Conservation (phyloP, 192 early-diverging fungal species). For the Coemansia sp. region DNA sequence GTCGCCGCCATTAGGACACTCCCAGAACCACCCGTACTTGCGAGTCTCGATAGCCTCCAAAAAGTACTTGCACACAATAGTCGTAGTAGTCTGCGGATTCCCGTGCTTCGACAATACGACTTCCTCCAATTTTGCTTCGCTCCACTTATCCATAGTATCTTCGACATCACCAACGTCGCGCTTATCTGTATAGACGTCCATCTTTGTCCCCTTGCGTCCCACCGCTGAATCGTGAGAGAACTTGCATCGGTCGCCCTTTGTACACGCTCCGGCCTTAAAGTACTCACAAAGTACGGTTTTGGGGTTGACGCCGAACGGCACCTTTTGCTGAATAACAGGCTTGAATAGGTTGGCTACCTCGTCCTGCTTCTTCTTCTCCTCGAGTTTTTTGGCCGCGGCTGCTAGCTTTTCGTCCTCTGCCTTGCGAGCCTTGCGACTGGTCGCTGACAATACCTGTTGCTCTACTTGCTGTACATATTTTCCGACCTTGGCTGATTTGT, state of each 20-base stretch:
- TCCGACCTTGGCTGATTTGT: constrained; percentile 90
- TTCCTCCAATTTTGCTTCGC: constrained; percentile 86
- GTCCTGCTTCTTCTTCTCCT: constrained; percentile 85
- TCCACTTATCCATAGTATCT: constrained; percentile 98
- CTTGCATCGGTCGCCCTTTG: constrained; percentile 93
- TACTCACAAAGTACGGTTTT: constrained; percentile 92
- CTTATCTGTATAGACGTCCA: constrained; percentile 92
- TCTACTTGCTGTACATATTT: constrained; percentile 93
- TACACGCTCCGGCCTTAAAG: constrained; percentile 91
- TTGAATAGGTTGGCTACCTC: constrained; percentile 92
- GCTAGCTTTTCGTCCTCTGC: constrained; percentile 64
- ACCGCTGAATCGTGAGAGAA: constrained; percentile 95
- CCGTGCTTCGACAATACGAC: constrained; percentile 85
- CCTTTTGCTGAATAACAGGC: constrained; percentile 88
- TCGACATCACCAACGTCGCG: constrained; percentile 60
- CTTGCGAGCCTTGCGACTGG: constrained; percentile 58
- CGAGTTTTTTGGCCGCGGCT: constrained; percentile 69
- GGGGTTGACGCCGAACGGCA: constrained; percentile 97
- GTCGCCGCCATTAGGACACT: constrained; percentile 93
- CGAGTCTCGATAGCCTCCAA: constrained; percentile 93
- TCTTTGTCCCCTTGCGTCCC: constrained; percentile 88
- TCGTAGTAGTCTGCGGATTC: constrained; percentile 86
- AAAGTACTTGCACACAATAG: constrained; percentile 98
- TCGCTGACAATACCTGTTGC: constrained; percentile 70
- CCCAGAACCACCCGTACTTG: constrained; percentile 99